phyloP scores from a whole-genome alignment of 352 stramenopile genomes.

The Phytophthora litchii region DNA sequence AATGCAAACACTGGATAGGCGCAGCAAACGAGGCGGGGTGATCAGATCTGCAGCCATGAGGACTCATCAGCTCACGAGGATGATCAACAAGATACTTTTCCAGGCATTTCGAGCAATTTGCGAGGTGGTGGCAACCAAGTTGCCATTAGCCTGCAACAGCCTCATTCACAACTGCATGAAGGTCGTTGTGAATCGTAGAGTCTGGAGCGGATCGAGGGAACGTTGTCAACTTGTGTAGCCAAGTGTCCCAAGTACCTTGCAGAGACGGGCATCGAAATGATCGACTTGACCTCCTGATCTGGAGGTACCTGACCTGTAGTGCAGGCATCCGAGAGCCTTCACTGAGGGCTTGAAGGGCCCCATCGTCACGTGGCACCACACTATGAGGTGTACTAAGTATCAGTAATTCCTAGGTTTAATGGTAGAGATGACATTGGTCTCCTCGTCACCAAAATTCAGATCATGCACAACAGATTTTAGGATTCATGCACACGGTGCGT shows the following conservation, averaged over 20 bases:
- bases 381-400: background rate
- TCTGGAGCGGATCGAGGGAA: constrained; percentile 2
- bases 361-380: constrained; percentile 1
- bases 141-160: background rate
- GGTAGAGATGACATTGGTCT: background rate
- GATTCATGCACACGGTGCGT: too few species aligned
- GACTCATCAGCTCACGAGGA: constrained; percentile 12
- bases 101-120: background rate
- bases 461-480: background rate
- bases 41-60: constrained; percentile 11
- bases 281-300: constrained; percentile 4
- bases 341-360: background rate
- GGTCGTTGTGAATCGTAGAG: background rate
- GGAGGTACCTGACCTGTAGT: background rate
- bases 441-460: background rate
- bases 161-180: background rate
- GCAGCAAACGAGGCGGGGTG: constrained; percentile 24
- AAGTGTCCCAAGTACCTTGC: constrained; percentile 34
- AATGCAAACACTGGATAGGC: constrained; percentile 21
- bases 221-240: constrained; percentile 35
- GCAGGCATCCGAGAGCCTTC: background rate
- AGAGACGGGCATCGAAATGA: constrained; percentile 17
- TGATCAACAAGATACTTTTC: constrained; percentile 17
- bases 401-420: background rate
- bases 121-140: background rate